These are phyloP conservation scores for Taiwanofungus camphoratus DNA, from an alignment of 1,284 basidiomycete genomes.

Conservation along the genomic window DNA sequence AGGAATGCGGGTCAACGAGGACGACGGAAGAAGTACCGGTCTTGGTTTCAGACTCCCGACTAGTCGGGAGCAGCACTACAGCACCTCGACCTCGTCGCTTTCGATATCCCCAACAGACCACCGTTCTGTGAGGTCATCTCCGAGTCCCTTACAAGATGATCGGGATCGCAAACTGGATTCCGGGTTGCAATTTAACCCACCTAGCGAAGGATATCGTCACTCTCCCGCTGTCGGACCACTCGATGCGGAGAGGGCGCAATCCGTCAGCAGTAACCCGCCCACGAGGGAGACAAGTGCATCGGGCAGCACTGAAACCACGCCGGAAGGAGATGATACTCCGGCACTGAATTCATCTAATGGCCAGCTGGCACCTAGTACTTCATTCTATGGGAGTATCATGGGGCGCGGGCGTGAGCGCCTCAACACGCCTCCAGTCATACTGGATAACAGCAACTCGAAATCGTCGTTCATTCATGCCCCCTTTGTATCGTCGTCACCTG, in stretches of 20 bases:
- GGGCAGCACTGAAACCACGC: slow-evolving; percentile 45
- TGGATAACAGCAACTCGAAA: slow-evolving; percentile 35
- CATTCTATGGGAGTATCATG: slow-evolving; percentile 19
- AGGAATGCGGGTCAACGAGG: slow-evolving; percentile 48
- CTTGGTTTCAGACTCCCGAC: slow-evolving; percentile 42
- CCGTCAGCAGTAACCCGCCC: slow-evolving; percentile 34
- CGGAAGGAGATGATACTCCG: slow-evolving; percentile 48
- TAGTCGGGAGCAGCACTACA: slow-evolving; percentile 48
- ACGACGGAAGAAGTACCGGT: slow-evolving; percentile 37
- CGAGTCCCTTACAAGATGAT: slow-evolving; percentile 48
- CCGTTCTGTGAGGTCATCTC: slow-evolving; percentile 63
- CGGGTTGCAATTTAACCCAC: slow-evolving; percentile 24
- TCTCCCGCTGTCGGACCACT: slow-evolving; percentile 42
- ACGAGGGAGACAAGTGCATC: slow-evolving; percentile 46
- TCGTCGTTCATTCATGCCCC: slow-evolving; percentile 28
- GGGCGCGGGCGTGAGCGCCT: slow-evolving; percentile 24
- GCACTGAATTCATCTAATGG: slow-evolving; percentile 19
- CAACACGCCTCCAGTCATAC: slow-evolving; percentile 36
- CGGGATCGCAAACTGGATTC: slow-evolving; percentile 25
- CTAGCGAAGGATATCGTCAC: slow-evolving; percentile 34
- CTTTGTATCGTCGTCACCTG: slow-evolving; percentile 63
- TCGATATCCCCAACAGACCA: slow-evolving; percentile 59
- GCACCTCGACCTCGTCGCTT: slow-evolving; percentile 46
- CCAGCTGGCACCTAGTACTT: slow-evolving; percentile 13
- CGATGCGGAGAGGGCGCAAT: slow-evolving; percentile 41